phyloP scores from a whole-genome alignment of 2,329 filamentous ascomycete species.

The Colletotrichum costaricense region DNA sequence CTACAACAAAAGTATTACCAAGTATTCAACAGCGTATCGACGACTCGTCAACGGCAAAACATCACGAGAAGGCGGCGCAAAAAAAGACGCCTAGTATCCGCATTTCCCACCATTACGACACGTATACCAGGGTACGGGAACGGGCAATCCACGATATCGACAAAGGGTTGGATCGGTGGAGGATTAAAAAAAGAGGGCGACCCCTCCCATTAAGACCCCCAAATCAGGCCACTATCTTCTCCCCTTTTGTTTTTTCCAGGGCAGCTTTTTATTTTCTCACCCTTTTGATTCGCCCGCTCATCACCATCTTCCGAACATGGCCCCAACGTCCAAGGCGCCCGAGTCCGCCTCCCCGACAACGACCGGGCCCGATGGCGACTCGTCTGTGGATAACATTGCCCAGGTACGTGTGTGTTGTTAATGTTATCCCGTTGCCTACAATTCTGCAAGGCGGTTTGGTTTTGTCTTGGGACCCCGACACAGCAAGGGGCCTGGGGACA shows the following conservation, averaged over 20 bases:
- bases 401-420: conserved; percentile 30
- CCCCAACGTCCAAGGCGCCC: conserved; percentile 31
- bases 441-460: conserved; percentile 12
- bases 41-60: conserved; percentile 3
- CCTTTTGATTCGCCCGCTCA: conserved; percentile 23
- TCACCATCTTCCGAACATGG: conserved; percentile 32
- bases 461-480: conserved; percentile 1
- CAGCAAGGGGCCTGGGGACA: conserved; percentile 5
- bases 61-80: conserved; percentile 8
- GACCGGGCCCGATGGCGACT: conserved; percentile 30
- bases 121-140: neutral
- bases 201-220: conserved; percentile 25
- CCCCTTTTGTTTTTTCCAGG: conserved; percentile 10
- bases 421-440: no score
- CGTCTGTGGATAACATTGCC: conserved; percentile 34
- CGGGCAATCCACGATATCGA: no score
- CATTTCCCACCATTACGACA: conserved; percentile 26
- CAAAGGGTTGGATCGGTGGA: neutral
- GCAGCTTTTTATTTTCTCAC: neutral
- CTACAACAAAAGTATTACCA: neutral
- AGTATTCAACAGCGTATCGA: neutral
- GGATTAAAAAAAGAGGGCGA: conserved; percentile 31
- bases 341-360: conserved; percentile 34
- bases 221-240: conserved; percentile 33
- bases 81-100: conserved; percentile 10